These are phyloP conservation scores for Lecanosticta acicola DNA, from an alignment of 2,329 filamentous ascomycete species.

Conservation along the genomic window DNA sequence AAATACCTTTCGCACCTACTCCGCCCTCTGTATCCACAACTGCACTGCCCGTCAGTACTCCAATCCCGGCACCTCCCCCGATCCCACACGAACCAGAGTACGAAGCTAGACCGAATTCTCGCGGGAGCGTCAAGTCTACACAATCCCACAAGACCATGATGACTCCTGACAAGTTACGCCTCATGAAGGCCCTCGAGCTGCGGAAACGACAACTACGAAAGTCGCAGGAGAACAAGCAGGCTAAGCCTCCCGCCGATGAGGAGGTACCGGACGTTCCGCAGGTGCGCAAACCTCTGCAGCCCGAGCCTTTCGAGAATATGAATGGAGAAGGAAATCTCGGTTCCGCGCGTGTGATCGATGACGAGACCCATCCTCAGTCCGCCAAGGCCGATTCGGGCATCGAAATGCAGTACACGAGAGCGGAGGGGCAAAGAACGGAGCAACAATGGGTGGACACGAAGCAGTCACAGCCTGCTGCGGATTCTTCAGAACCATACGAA, in stretches of 20 bases:
- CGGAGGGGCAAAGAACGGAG: background rate
- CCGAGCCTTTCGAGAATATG: constrained; percentile 18
- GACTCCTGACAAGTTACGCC: constrained; percentile 79
- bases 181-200: constrained; percentile 91
- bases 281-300: background rate
- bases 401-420: constrained; percentile 41
- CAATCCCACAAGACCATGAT: constrained; percentile 46
- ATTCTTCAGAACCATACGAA: too few species aligned
- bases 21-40: constrained; percentile 5
- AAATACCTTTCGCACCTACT: constrained; percentile 6
- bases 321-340: constrained; percentile 8
- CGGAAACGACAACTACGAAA: constrained; percentile 68
- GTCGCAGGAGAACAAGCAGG: constrained; percentile 19
- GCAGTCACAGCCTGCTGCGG: too few species aligned
- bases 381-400: constrained; percentile 53
- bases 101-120: constrained; percentile 30
- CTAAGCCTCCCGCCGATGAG: constrained; percentile 12
- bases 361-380: constrained; percentile 23
- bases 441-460: too few species aligned
- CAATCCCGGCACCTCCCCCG: constrained; percentile 26
- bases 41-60: constrained; percentile 1
- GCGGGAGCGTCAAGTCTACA: constrained; percentile 39
- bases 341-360: constrained; percentile 11
- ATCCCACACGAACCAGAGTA: constrained; percentile 33
- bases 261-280: constrained; percentile 16